Evolutionary conservation across 352 stramenopile species (phyloP), one percentile per base, ranked within the genome.

Genomic region (Phytophthora cryptogea): DNA sequence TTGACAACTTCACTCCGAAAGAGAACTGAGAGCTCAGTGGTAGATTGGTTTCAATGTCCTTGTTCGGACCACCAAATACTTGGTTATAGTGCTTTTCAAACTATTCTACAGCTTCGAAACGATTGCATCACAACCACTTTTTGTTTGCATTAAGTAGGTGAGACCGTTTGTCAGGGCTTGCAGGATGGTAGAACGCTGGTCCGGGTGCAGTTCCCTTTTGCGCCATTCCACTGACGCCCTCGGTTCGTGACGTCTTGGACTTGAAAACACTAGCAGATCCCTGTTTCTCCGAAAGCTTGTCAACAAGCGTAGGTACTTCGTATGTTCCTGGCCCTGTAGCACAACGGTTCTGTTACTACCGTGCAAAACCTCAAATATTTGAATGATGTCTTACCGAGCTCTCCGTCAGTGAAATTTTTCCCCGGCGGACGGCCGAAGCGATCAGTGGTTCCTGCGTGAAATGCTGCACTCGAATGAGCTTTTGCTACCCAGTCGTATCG

Each of bases 81-180:
- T 20, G 8, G 3, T 20, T 23, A 3, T 13, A 26, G n/a, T 46
- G 17, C 9, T n/a, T 6, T 20, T 31, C 10, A 32, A 47, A 20
- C 40, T 32, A 47, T 44, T 7, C n/a, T 44, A 44, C 17, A 44
- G 17, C 8, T 44, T 20, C 5, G 20, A 6, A 11, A 26, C 31
- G 8, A 23, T 40, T 40, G 42, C 23, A 46, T 49, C 76, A 92
- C 28, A 92, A 55, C 83, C 83, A 92, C 63, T 92, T 92, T 31
- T 89, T 89, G 66, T 88, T 89, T 33, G 77, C 74, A 58, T 92
- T 92, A 16, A 90, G 73, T 49, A 89, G 44, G 46, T 92, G 79
- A 20, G 78, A 90, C 32, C 66, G 72, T 26, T 76, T 83, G n/a
- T 86, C 78, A 0, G 69, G 72, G 43, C 66, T 87, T 5, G 53